phyloP scores from a whole-genome alignment of 495 filamentous ascomycete species.

The Emericellopsis terricola region DNA sequence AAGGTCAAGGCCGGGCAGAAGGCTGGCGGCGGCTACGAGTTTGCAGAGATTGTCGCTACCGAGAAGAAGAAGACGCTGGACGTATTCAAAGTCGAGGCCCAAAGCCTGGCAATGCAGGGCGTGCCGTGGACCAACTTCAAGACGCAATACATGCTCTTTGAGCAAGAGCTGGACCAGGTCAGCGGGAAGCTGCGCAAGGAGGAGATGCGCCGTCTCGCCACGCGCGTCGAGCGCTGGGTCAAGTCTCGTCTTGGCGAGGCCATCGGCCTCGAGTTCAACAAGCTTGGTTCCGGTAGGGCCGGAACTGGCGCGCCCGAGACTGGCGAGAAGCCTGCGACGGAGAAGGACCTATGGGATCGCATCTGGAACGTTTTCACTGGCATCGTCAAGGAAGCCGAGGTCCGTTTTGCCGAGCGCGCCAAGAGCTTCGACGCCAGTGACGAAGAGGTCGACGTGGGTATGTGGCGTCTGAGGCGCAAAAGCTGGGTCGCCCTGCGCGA shows the following conservation, averaged over 20 bases:
- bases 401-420: slow-evolving; percentile 69
- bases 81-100: slow-evolving; percentile 60
- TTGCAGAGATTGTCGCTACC: slow-evolving; percentile 76
- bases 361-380: slow-evolving; percentile 77
- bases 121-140: slow-evolving; percentile 61
- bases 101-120: slow-evolving; percentile 53
- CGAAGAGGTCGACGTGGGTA: slow-evolving; percentile 81
- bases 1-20: slow-evolving; percentile 82
- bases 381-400: slow-evolving; percentile 73
- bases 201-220: slow-evolving; percentile 87
- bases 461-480: slow-evolving; percentile 83
- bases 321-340: slow-evolving; percentile 49
- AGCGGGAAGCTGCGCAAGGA: slow-evolving; percentile 69
- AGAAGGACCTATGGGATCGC: slow-evolving; percentile 89
- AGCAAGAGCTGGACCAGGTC: slow-evolving; percentile 76
- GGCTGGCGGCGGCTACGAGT: slow-evolving; percentile 75
- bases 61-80: slow-evolving; percentile 61
- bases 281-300: slow-evolving; percentile 68
- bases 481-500: slow-evolving; percentile 80
- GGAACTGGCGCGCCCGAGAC: slow-evolving; percentile 63
- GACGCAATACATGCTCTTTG: slow-evolving; percentile 32
- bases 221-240: slow-evolving; percentile 83
- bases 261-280: slow-evolving; percentile 86
- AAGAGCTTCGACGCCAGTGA: slow-evolving; percentile 82
- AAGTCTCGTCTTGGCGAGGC: slow-evolving; percentile 70